These are phyloP conservation scores for Favolaschia claudopus DNA, from an alignment of 768 basidiomycete genomes.

Conservation along the genomic window DNA sequence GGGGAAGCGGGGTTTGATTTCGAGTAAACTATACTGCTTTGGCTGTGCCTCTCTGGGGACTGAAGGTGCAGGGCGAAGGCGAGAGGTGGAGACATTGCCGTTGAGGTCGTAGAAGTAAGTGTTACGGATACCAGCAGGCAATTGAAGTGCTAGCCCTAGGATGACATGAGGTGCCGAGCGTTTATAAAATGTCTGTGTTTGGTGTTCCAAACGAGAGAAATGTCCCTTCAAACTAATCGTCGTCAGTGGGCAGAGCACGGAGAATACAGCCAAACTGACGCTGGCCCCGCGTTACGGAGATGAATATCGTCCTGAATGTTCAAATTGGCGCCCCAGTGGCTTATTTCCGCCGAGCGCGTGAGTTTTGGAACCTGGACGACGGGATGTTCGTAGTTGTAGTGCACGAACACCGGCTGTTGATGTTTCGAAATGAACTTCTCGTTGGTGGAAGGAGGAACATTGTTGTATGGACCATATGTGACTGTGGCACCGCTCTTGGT, in stretches of 20 bases:
- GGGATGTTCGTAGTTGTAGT: slow-evolving; percentile 86
- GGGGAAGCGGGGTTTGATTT: slow-evolving; percentile 90
- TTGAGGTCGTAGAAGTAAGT: slow-evolving; percentile 92
- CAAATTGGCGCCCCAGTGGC: slow-evolving; percentile 96
- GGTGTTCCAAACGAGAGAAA: slow-evolving; percentile 91
- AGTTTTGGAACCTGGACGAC: slow-evolving; percentile 79
- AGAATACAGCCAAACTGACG: slow-evolving; percentile 57
- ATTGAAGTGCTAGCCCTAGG: slow-evolving; percentile 74
- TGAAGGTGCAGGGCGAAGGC: slow-evolving; percentile 74
- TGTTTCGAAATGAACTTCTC: slow-evolving; percentile 60
- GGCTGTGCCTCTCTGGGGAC: slow-evolving; percentile 61
- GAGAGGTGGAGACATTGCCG: slow-evolving; percentile 97
- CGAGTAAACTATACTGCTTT: slow-evolving; percentile 71
- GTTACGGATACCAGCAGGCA: slow-evolving; percentile 83
- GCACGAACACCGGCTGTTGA: slow-evolving; percentile 74
- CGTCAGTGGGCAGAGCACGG: slow-evolving; percentile 13
- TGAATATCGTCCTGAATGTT: slow-evolving; percentile 90
- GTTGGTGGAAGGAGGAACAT: slow-evolving; percentile 70
- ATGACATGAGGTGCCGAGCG: slow-evolving; percentile 75
- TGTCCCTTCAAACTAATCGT: slow-evolving; percentile 85
- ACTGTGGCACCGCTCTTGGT: slow-evolving; percentile 82
- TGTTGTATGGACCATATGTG: slow-evolving; percentile 89
- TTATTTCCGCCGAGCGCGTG: slow-evolving; percentile 85
- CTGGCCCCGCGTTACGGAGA: slow-evolving; percentile 89
- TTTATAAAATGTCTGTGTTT: slow-evolving; percentile 76